Percentiles rank a stretch among this genome's conserved stretches.
These are phyloP conservation scores for Pezicula radicicola DNA, from an alignment of 2,329 filamentous ascomycete species.

Conservation along the genomic window DNA sequence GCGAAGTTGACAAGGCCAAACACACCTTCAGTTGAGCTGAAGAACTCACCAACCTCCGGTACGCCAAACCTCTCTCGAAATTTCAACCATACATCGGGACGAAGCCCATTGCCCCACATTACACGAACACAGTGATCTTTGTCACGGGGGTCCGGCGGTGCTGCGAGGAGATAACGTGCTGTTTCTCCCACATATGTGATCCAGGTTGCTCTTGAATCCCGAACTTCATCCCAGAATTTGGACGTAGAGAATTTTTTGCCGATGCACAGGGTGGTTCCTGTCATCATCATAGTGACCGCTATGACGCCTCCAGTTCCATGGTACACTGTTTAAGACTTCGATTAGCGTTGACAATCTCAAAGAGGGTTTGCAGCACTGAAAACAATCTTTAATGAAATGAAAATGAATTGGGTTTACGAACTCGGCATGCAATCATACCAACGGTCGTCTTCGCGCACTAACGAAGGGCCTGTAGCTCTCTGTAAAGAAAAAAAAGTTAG, in stretches of 20 bases:
- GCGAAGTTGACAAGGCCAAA: conserved; percentile 59
- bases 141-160: conserved; percentile 60
- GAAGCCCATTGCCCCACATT: conserved; percentile 65
- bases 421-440: conserved; percentile 74
- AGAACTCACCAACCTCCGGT: conserved; percentile 67
- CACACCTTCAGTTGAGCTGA: conserved; percentile 73
- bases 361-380: too few relatives aligned
- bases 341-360: too few relatives aligned
- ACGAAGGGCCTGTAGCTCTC: conserved; percentile 12
- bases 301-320: conserved; percentile 62
- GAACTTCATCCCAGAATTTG: conserved; percentile 70
- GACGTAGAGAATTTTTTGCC: conserved; percentile 66
- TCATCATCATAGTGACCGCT: conserved; percentile 24
- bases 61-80: conserved; percentile 65
- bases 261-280: conserved; percentile 55
- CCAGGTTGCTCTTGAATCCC: conserved; percentile 63
- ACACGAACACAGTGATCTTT: conserved; percentile 53
- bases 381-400: too few relatives aligned
- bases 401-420: too few relatives aligned
- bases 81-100: conserved; percentile 64
- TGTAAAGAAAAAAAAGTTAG: conserved; percentile 4
- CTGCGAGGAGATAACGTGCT: conserved; percentile 68
- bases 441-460: conserved; percentile 43
- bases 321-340: conserved; percentile 42
- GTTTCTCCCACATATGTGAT: conserved; percentile 80